Percentiles rank a stretch among this genome's conserved stretches.
phyloP scores from a whole-genome alignment of 2,329 filamentous ascomycete genomes.

The Verticillium alfalfae region DNA sequence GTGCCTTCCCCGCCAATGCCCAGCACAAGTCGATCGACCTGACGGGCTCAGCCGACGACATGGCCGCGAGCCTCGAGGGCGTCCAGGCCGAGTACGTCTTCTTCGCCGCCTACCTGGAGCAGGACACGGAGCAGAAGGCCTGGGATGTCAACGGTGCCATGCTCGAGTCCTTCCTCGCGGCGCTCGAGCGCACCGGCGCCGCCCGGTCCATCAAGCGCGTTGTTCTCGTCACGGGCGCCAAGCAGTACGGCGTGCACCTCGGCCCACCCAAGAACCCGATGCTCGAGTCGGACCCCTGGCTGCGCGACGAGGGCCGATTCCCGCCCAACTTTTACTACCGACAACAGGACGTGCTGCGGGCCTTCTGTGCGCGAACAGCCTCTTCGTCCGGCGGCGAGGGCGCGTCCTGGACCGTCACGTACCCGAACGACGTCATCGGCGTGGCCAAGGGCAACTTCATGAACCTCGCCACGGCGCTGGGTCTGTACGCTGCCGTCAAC shows the following conservation, averaged over 20 bases:
- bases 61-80: slow-evolving; percentile 15
- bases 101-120: slow-evolving; percentile 17
- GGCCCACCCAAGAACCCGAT: slow-evolving; percentile 40
- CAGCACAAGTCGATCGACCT: slow-evolving; percentile 17
- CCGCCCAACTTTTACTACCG: slow-evolving; percentile 45
- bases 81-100: slow-evolving; percentile 17
- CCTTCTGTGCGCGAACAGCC: slow-evolving; percentile 10
- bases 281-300: slow-evolving; percentile 37
- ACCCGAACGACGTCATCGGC: slow-evolving; percentile 26
- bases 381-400: neutral
- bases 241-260: slow-evolving; percentile 49
- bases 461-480: slow-evolving; percentile 32
- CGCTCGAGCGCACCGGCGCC: slow-evolving; percentile 34
- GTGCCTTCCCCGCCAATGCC: slow-evolving; percentile 12
- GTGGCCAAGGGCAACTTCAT: slow-evolving; percentile 27
- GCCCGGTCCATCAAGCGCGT: slow-evolving; percentile 37
- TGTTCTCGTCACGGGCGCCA: slow-evolving; percentile 40
- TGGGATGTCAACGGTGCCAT: slow-evolving; percentile 29
- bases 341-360: slow-evolving; percentile 37
- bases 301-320: slow-evolving; percentile 18
- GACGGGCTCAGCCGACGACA: slow-evolving; percentile 13
- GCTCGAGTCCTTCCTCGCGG: slow-evolving; percentile 40
- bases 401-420: slow-evolving; percentile 21
- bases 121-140: slow-evolving; percentile 15
- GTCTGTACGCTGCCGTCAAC: slow-evolving; percentile 30